These are phyloP conservation scores for Microbotryum silenes-acaulis DNA, from an alignment of 1,284 basidiomycete genomes.

Conservation along the genomic window DNA sequence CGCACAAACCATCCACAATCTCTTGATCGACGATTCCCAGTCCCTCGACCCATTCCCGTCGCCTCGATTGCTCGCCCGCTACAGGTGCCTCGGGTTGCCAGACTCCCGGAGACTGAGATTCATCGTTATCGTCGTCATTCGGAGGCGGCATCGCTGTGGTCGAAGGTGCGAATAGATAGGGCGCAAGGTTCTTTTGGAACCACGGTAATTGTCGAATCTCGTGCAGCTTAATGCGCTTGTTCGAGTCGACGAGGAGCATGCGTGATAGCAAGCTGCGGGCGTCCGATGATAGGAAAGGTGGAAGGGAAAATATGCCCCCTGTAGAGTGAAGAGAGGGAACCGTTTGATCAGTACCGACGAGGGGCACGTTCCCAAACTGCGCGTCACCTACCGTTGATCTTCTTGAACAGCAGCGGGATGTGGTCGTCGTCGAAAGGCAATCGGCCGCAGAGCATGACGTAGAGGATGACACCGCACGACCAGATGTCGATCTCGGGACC, in stretches of 20 bases:
- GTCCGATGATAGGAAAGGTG: conserved; percentile 65
- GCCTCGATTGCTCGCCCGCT: conserved; percentile 33
- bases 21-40: conserved; percentile 83
- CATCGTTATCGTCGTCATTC: conserved; percentile 11
- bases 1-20: conserved; percentile 72
- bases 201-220: conserved; percentile 84
- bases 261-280: conserved; percentile 67
- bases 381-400: conserved; percentile 69
- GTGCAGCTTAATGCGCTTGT: conserved; percentile 82
- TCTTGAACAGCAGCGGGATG: conserved; percentile 80
- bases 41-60: conserved; percentile 45
- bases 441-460: conserved; percentile 86
- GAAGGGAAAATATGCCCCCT: conserved; percentile 81
- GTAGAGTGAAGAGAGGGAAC: conserved; percentile 5
- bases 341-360: neutral
- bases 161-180: conserved; percentile 54
- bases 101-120: neutral
- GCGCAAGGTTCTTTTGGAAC: conserved; percentile 73
- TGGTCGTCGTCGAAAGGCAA: conserved; percentile 94
- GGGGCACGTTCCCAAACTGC: no score
- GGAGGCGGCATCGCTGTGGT: conserved; percentile 1
- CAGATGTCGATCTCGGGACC: conserved; percentile 97
- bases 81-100: conserved; percentile 3
- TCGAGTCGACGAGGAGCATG: conserved; percentile 86
- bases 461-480: conserved; percentile 91